phyloP scores from a whole-genome alignment of 805 yeast genomes.

The Myxozyma kluyveri region DNA sequence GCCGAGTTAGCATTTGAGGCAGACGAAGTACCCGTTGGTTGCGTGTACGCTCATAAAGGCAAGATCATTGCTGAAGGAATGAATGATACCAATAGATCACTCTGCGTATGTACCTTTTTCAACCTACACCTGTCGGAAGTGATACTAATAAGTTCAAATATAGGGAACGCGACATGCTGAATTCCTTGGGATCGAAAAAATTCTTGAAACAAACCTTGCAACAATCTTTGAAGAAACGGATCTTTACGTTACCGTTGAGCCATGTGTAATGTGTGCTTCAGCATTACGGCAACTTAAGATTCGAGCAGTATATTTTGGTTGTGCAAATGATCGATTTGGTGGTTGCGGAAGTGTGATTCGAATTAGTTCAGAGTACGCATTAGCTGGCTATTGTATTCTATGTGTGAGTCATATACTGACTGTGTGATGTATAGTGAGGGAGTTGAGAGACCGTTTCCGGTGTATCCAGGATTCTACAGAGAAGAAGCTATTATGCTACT shows the following conservation, averaged over 20 bases:
- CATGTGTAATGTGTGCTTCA: constrained; percentile 97
- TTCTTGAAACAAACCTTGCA: constrained; percentile 41
- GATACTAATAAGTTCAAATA: background rate
- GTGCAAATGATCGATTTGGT: constrained; percentile 93
- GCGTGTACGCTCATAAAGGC: constrained; percentile 59
- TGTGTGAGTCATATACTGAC: background rate
- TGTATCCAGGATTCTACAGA: constrained; percentile 74
- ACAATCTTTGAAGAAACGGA: constrained; percentile 52
- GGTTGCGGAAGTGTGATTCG: constrained; percentile 87
- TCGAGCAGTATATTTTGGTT: constrained; percentile 76
- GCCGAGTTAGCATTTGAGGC: constrained; percentile 63
- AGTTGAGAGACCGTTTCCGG: constrained; percentile 33
- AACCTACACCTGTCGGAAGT: too few species aligned
- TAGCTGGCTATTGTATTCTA: too few species aligned
- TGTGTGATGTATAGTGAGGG: constrained; percentile 3
- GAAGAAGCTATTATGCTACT: constrained; percentile 80
- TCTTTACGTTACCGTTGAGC: constrained; percentile 93
- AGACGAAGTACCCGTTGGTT: constrained; percentile 85
- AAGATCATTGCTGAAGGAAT: constrained; percentile 69
- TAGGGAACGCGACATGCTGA: constrained; percentile 90
- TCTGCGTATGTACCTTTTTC: constrained; percentile 44
- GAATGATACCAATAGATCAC: constrained; percentile 80
- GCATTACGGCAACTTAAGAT: constrained; percentile 80
- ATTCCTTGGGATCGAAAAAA: constrained; percentile 68
- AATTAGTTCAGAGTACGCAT: constrained; percentile 49